Evolutionary conservation across 2,329 filamentous ascomycete species (phyloP), one percentile per base, ranked within the genome.

Genomic region (Didymella lethalis): DNA sequence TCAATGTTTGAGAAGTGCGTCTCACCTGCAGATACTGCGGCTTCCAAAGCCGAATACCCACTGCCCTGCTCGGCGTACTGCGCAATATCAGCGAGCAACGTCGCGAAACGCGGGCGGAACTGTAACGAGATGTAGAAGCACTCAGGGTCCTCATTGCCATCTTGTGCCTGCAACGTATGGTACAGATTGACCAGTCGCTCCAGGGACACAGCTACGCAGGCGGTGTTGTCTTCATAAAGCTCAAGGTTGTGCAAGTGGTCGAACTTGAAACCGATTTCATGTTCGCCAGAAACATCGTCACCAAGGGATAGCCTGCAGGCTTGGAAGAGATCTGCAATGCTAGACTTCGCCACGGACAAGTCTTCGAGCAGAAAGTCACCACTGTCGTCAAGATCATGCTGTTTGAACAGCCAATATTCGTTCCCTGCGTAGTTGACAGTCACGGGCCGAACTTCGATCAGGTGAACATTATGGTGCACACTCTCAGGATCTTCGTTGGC

Each of bases 141-240:
- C 31, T 84, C 81, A 2, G 83, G 81, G 23, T 80, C 73, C 51
- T 81, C 76, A 40, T 80, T 73, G 25, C 82, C 85, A 69, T 89
- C 87, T 67, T 90, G 87, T 31, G 80, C 80, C 63, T 84, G 82
- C 45, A 91, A 77, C 16, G 81, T 79, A 57, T 87, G 74, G 67
- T 88, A 88, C 45, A 89, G 72, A 51, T 85, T 81, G 58, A 90
- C 75, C 44, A 91, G 78, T 56, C 88, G 81, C 45, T 82, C 63
- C 48, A 76, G 54, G 8, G 63, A 66, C 23, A 72, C 61, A 36
- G 67, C 64, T n/a, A 70, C 67, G 47, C 68, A 74, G n/a, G 68
- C 67, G 4, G 65, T 72, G 47, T 66, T 68, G 44, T 75, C 73
- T 47, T 75, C 70, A 40, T 67, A 75, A 4, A 75, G 51, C 52